Conservation (phyloP, 2,329 filamentous ascomycete species). For the Conoideocrella luteorostrata region DNA sequence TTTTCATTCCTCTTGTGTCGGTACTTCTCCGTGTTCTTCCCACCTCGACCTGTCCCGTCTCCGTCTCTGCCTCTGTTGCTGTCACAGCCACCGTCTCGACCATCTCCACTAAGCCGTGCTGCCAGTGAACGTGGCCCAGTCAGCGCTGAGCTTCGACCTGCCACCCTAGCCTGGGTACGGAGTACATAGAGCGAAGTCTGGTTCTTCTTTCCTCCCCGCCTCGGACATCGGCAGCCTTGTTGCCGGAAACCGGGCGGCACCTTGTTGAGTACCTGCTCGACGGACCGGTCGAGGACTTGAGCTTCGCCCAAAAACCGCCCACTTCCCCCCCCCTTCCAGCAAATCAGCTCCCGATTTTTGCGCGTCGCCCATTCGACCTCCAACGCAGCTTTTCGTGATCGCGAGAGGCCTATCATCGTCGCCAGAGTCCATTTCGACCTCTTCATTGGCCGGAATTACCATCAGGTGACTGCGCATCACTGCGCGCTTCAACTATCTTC, state of each 20-base stretch:
- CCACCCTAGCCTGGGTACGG: not conserved
- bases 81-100: too few species aligned
- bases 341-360: constrained; percentile 44
- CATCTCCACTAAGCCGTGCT: constrained; percentile 1
- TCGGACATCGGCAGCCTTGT: constrained; percentile 11
- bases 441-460: constrained; percentile 39
- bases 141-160: not conserved
- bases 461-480: constrained; percentile 45
- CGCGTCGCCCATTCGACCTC: constrained; percentile 25
- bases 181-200: too few species aligned
- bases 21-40: too few species aligned
- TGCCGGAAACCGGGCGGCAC: constrained; percentile 8
- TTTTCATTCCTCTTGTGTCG: too few species aligned
- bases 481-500: constrained; percentile 14
- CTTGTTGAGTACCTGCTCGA: constrained; percentile 4
- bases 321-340: constrained; percentile 23
- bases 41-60: not conserved
- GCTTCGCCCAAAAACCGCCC: constrained; percentile 14
- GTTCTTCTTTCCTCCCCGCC: constrained; percentile 4
- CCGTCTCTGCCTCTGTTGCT: not conserved
- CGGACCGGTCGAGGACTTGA: constrained; percentile 2
- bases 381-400: constrained; percentile 31
- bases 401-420: constrained; percentile 46
- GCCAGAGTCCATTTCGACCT: constrained; percentile 32
- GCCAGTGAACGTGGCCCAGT: too few species aligned